A percentile compares a stretch with the other conserved stretches of the same genome.
phyloP scores from a whole-genome alignment of 2,329 filamentous ascomycete genomes.

The Xylariaceae sp. region DNA sequence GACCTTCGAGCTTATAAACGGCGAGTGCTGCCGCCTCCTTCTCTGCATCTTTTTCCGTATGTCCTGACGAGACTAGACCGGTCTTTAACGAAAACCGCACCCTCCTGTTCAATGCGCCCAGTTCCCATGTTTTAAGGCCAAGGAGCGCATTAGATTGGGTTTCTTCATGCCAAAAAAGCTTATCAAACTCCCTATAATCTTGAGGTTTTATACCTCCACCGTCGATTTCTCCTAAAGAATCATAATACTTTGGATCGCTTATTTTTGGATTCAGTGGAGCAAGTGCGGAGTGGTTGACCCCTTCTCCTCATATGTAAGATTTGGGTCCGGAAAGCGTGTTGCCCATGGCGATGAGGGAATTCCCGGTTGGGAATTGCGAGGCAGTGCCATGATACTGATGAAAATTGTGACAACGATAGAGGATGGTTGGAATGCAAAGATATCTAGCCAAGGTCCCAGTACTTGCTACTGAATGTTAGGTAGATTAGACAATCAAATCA shows the following conservation, averaged over 20 bases:
- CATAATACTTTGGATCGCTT: constrained; percentile 9
- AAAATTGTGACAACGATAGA: no score
- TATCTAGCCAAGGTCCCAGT: no score
- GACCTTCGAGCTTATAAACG: not conserved
- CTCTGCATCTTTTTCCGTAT: not conserved
- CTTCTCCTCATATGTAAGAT: not conserved
- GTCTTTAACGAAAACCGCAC: not conserved
- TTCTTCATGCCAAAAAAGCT: not conserved
- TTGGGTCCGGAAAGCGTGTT: not conserved
- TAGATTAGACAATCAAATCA: no score
- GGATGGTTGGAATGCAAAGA: no score
- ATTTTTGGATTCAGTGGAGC: constrained; percentile 1
- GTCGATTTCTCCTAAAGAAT: no score
- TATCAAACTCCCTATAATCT: not conserved
- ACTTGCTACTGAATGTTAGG: no score
- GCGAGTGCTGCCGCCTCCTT: no score
- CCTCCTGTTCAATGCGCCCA: not conserved
- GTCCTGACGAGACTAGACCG: not conserved
- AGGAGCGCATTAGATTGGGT: not conserved
- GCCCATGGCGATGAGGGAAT: constrained; percentile 10
- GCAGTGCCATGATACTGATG: no score
- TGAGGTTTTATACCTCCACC: no score
- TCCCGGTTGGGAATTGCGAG: no score
- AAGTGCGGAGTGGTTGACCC: constrained; percentile 3
- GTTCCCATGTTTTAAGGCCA: constrained; percentile 2